These are phyloP conservation scores for Tephrocybe sp. DNA, from an alignment of 768 basidiomycete genomes.

Conservation along the genomic window DNA sequence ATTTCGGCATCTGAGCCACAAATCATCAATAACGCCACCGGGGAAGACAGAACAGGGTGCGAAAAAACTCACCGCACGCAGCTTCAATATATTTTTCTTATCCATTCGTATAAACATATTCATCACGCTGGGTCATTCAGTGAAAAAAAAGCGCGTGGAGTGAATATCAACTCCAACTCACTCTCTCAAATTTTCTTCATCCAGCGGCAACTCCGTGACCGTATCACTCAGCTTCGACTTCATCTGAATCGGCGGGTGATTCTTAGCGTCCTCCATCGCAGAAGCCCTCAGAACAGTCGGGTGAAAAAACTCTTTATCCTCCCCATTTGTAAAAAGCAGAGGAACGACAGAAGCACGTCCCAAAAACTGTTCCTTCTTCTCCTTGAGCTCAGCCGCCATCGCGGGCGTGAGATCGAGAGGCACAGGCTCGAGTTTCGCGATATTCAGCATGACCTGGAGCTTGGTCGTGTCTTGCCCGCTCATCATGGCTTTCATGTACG, in stretches of 20 bases:
- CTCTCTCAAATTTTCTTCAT: slow-evolving; percentile 4
- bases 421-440: not conserved
- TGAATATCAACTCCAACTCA: not conserved
- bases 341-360: not conserved
- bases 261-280: slow-evolving; percentile 2
- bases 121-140: not conserved
- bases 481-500: slow-evolving; percentile 8
- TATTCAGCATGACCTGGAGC: slow-evolving; percentile 8
- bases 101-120: slow-evolving; percentile 6
- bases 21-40: too few relatives aligned
- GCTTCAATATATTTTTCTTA: slow-evolving; percentile 8
- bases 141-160: not conserved
- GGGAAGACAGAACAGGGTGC: too few relatives aligned
- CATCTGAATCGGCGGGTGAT: slow-evolving; percentile 2
- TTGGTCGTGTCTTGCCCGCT: slow-evolving; percentile 1
- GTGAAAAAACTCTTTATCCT: slow-evolving; percentile 7
- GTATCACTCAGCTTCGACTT: slow-evolving; percentile 1
- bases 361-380: not conserved
- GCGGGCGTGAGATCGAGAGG: slow-evolving; percentile 4
- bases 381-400: slow-evolving; percentile 8
- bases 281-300: not conserved
- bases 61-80: slow-evolving; percentile 9
- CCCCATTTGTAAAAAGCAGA: slow-evolving; percentile 8
- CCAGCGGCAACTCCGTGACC: slow-evolving; percentile 5
- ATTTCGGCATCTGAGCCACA: too few relatives aligned